These are phyloP conservation scores for Boletus subparvulus DNA, from an alignment of 768 basidiomycete species.

Conservation along the genomic window DNA sequence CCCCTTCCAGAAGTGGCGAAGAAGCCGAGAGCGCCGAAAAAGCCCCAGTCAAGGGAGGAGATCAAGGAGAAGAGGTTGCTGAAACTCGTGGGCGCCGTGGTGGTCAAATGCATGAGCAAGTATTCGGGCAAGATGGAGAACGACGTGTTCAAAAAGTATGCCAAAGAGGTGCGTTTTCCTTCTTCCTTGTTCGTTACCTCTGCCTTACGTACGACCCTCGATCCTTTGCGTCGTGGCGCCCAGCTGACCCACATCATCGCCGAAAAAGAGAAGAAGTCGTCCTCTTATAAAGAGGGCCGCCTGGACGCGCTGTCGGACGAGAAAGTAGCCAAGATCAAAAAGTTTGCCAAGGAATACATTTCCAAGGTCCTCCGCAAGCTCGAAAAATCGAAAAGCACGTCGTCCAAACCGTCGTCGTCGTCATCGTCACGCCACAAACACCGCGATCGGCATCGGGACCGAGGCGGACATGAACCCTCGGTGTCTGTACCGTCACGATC, in stretches of 20 bases:
- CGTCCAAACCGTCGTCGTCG: conserved; percentile 16
- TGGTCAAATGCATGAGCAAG: conserved; percentile 93
- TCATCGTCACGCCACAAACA: conserved; percentile 20
- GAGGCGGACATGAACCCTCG: conserved; percentile 7
- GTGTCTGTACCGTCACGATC: conserved; percentile 10
- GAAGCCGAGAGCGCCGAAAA: conserved; percentile 35
- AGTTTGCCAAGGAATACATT: conserved; percentile 90
- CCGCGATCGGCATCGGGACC: conserved; percentile 3
- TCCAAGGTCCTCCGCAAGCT: conserved; percentile 71
- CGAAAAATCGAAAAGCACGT: conserved; percentile 40
- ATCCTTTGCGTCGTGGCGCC: background rate
- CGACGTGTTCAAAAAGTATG: conserved; percentile 91
- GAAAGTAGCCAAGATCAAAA: conserved; percentile 85
- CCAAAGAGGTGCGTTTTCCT: conserved; percentile 72
- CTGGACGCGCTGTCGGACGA: conserved; percentile 82
- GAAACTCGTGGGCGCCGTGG: conserved; percentile 84
- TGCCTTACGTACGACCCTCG: background rate
- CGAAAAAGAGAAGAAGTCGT: conserved; percentile 95
- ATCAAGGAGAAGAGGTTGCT: conserved; percentile 79
- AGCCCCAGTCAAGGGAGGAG: conserved; percentile 47
- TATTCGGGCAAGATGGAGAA: conserved; percentile 71
- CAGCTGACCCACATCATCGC: conserved; percentile 84
- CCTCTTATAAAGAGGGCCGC: conserved; percentile 69
- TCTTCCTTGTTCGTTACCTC: background rate
- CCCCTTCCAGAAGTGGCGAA: conserved; percentile 16